Evolutionary conservation across 306 rosid species (phyloP), one percentile per base, ranked within the genome.

Genomic region (Quercus rubra): DNA sequence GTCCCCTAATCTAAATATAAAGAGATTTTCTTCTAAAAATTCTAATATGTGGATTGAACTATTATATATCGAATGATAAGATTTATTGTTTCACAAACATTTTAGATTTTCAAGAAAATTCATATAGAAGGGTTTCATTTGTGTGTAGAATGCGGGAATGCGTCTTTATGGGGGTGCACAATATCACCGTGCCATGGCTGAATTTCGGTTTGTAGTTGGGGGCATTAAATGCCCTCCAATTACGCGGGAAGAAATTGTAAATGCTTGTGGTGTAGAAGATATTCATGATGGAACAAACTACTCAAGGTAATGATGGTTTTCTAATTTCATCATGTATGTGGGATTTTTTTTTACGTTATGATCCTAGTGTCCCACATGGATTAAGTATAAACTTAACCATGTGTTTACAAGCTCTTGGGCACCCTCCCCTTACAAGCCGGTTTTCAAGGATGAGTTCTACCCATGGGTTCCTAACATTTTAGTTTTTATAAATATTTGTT

Each of bases 141-240:
- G 59, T 70, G n/a, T 83, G 58, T 75, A 95, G 99, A 95, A 95
- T 84, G 98, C 98, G 14, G 98, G 96, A 64, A 95, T 95, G 98
- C 99, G 97, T 73, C 92, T 95, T 71, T 95, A 95, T 88, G 99
- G 99, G 63, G 99, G 99, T 78, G 99, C 98, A 80, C 99, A 95
- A 78, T 95, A 95, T 87, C 99, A 95, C 66, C 95, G 98, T 79
- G 99, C 99, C 85, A 95, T 95, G 99, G 99, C 98, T 83, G 98
- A 95, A 85, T 95, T 95, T 58, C 99, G 97, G 57, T 95, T 95
- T 89, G 90, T 95, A 58, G 99, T 92, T 82, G 97, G 99, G 79
- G 99, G 99, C 89, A 92, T 83, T 77, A 92, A 91, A 84, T 95
- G 99, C 83, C 99, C 98, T 87, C 94, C 99, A 77, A 95, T 95